Percentiles rank a stretch among this genome's conserved stretches.
Conservation (phyloP, 257 asterid genomes). For the Petrea volubilis region DNA sequence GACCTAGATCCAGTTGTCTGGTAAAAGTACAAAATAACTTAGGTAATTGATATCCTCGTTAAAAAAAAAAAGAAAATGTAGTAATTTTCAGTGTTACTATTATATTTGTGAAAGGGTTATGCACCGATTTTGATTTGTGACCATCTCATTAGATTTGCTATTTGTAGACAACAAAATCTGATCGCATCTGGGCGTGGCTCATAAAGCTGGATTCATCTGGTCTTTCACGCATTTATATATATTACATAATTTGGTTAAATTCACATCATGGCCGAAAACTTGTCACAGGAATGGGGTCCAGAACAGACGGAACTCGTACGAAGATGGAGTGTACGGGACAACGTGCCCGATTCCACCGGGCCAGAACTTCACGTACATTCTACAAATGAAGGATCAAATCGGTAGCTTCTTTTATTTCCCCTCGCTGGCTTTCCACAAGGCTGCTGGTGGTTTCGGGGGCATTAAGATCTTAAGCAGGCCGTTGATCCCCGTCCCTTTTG, state of each 20-base stretch:
- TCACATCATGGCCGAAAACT: no score
- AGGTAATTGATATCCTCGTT: no score
- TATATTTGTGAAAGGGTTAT: no score
- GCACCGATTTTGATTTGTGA: neutral
- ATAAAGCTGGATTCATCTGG: neutral
- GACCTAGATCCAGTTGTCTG: no score
- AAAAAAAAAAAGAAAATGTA: no score
- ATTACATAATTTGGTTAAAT: no score
- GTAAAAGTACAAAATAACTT: no score
- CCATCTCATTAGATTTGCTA: neutral
- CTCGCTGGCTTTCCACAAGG: conserved; percentile 58
- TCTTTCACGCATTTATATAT: neutral
- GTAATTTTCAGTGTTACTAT: neutral
- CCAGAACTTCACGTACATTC: conserved; percentile 55
- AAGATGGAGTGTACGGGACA: conserved; percentile 62
- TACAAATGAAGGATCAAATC: conserved; percentile 71
- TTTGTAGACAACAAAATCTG: conserved; percentile 1
- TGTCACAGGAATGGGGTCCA: conserved; percentile 56
- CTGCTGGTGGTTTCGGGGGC: conserved; percentile 66
- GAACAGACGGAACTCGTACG: conserved; percentile 55
- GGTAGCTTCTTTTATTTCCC: conserved; percentile 68
- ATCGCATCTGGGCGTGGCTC: neutral
- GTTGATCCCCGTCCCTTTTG: conserved; percentile 50
- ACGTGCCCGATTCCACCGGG: conserved; percentile 74
- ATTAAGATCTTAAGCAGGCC: conserved; percentile 56